Evolutionary conservation across 345 rosid species (phyloP), one percentile per base, ranked within the genome.

Genomic region (Excoecaria agallocha): DNA sequence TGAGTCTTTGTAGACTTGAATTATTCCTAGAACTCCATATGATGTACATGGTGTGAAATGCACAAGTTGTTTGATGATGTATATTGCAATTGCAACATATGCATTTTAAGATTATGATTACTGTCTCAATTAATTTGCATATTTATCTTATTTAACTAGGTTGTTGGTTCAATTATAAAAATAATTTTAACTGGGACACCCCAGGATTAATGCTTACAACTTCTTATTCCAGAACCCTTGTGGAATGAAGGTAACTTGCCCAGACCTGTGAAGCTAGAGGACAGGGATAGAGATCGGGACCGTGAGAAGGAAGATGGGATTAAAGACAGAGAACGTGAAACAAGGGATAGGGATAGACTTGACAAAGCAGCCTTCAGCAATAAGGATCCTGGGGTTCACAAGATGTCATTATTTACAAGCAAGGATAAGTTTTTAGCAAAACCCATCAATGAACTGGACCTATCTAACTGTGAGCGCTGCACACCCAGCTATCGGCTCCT

Each of bases 401-500:
- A 82, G 83, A 81, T 78, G 74, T 73, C 92, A 57, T 66, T 84
- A 69, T 85, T 85, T 66, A 65, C 96, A 79, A 55, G 91, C 93
- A 88, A 89, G 87, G 84, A 94, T 75, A 87, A 93, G 87, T 83
- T 84, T 87, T 49, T 88, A 80, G 87, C 89, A 65, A 96, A 96
- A 68, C 93, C 99, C 62, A 90, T 95, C 71, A 91, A 88, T 71
- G 99, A 95, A 80, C 94, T 95, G 71, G 98, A 95, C 83, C 89
- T 93, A 48, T 93, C 98, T 10, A 90, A 96, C 82, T 93, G 98
- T 83, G 98, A 93, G 82, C 87, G 89, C 30, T 93, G 99, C 86
- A 91, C 97, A 77, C 98, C 99, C 79, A 96, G 99, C 74, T 95
- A 95, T 81, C 92, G 99, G 39, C 91, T 93, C 76, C 92, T 95